Evolutionary conservation across 2,329 filamentous ascomycete species (phyloP).

Genomic region (Penicillium glabrum): DNA sequence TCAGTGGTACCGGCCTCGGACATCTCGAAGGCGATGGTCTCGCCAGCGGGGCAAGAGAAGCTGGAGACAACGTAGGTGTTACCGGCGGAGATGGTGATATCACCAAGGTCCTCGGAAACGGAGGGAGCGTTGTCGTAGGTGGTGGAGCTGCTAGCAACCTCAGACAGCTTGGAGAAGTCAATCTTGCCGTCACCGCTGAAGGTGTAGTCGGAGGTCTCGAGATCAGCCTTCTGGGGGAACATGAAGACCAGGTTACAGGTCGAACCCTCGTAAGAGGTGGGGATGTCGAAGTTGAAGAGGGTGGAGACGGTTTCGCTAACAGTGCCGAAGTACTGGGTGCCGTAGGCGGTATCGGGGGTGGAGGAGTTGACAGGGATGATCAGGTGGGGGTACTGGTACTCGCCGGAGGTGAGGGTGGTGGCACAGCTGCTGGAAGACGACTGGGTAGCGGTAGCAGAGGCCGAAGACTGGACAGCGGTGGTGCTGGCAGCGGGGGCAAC

Average conservation of each 20-base stretch:
- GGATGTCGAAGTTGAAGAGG: slow-evolving; percentile 71
- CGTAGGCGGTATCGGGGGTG: slow-evolving; percentile 52
- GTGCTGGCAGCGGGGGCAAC: background rate
- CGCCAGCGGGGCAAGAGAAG: slow-evolving; percentile 56
- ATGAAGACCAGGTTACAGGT: slow-evolving; percentile 67
- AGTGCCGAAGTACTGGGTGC: slow-evolving; percentile 57
- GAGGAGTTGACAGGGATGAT: slow-evolving; percentile 61
- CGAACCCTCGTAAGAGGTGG: slow-evolving; percentile 53
- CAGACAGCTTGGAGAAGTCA: slow-evolving; percentile 53
- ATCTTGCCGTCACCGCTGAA: slow-evolving; percentile 57
- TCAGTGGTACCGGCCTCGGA: slow-evolving; percentile 50
- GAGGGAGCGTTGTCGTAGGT: slow-evolving; percentile 56
- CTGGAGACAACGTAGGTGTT: slow-evolving; percentile 55
- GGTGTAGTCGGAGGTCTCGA: slow-evolving; percentile 60
- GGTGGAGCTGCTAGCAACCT: slow-evolving; percentile 49
- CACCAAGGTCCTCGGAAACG: slow-evolving; percentile 46
- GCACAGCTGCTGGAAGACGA: slow-evolving; percentile 40
- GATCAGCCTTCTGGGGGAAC: slow-evolving; percentile 57
- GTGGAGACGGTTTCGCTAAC: slow-evolving; percentile 55
- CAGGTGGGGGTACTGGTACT: slow-evolving; percentile 60
- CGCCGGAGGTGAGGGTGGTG: slow-evolving; percentile 41
- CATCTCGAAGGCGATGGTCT: slow-evolving; percentile 55
- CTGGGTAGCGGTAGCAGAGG: slow-evolving; percentile 10
- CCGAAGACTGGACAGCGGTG: slow-evolving; percentile 8
- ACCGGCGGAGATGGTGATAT: slow-evolving; percentile 51